Evolutionary conservation across 805 yeast species (phyloP).

Genomic region (Henningerozyma blattae): DNA sequence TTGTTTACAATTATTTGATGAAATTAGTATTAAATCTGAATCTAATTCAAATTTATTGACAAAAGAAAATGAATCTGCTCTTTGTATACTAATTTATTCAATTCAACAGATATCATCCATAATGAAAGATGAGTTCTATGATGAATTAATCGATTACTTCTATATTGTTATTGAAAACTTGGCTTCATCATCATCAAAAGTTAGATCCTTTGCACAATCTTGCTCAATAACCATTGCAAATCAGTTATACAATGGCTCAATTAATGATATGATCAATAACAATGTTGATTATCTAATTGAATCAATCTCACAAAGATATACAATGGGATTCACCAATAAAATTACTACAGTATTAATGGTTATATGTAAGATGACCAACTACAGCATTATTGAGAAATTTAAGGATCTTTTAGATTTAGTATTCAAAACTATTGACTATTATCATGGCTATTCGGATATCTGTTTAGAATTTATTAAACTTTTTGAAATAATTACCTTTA

Average conservation of each 20-base stretch:
- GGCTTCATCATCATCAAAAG: slow-evolving; percentile 38
- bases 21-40: slow-evolving; percentile 13
- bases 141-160: slow-evolving; percentile 56
- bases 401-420: slow-evolving; percentile 64
- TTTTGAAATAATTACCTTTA: slow-evolving; percentile 47
- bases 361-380: slow-evolving; percentile 60
- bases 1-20: slow-evolving; percentile 33
- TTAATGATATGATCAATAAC: slow-evolving; percentile 42
- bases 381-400: slow-evolving; percentile 47
- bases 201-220: slow-evolving; percentile 39
- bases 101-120: slow-evolving; percentile 7
- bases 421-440: slow-evolving; percentile 68
- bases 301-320: slow-evolving; percentile 55
- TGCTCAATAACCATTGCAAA: slow-evolving; percentile 41
- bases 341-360: slow-evolving; percentile 60
- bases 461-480: slow-evolving; percentile 65
- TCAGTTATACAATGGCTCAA: slow-evolving; percentile 42
- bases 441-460: slow-evolving; percentile 67
- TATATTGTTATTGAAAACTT: slow-evolving; percentile 64
- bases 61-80: slow-evolving; percentile 13
- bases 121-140: slow-evolving; percentile 30
- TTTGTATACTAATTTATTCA: slow-evolving; percentile 10
- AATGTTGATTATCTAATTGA: slow-evolving; percentile 79
- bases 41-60: slow-evolving; percentile 7
- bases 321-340: slow-evolving; percentile 63